Evolutionary conservation across 139 green algal genomes (phyloP).

Genomic region (Tetradesmus lagerheimii): DNA sequence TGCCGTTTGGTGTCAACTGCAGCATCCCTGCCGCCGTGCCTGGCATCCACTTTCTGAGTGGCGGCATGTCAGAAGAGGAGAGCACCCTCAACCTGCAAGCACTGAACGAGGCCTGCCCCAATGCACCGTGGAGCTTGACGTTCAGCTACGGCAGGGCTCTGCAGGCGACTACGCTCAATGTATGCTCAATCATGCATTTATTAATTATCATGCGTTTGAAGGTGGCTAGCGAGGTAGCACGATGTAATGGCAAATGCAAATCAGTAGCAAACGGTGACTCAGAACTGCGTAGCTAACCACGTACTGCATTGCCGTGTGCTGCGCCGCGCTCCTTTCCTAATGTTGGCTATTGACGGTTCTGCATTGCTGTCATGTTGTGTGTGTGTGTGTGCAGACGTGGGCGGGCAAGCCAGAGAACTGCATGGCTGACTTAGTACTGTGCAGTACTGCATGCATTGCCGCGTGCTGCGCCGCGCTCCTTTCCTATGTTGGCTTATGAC

Average conservation of each 20-base stretch:
- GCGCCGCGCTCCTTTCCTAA: too few species aligned
- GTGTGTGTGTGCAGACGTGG: slow-evolving; percentile 74
- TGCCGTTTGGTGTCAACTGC: slow-evolving; percentile 62
- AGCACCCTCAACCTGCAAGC: slow-evolving; percentile 91
- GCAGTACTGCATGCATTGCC: too few species aligned
- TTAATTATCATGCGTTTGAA: too few species aligned
- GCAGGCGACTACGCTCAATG: slow-evolving; percentile 82
- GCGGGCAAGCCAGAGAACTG: slow-evolving; percentile 79
- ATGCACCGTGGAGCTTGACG: slow-evolving; percentile 91
- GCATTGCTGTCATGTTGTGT: neutral
- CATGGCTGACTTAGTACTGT: too few species aligned
- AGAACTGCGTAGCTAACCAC: too few species aligned
- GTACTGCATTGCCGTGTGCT: too few species aligned
- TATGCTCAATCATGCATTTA: too few species aligned
- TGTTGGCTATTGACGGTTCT: neutral
- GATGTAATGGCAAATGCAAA: too few species aligned
- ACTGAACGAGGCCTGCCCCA: slow-evolving; percentile 70
- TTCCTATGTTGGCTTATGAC: too few species aligned
- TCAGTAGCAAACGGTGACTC: too few species aligned
- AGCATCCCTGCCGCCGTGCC: slow-evolving; percentile 85
- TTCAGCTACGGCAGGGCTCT: slow-evolving; percentile 96
- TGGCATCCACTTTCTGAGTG: slow-evolving; percentile 84
- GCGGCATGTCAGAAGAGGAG: slow-evolving; percentile 90
- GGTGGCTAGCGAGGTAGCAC: too few species aligned
- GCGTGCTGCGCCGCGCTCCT: too few species aligned